Base-by-base conservation (phyloP, 495 filamentous ascomycete genomes). In the Penicilliopsis zonata region DNA sequence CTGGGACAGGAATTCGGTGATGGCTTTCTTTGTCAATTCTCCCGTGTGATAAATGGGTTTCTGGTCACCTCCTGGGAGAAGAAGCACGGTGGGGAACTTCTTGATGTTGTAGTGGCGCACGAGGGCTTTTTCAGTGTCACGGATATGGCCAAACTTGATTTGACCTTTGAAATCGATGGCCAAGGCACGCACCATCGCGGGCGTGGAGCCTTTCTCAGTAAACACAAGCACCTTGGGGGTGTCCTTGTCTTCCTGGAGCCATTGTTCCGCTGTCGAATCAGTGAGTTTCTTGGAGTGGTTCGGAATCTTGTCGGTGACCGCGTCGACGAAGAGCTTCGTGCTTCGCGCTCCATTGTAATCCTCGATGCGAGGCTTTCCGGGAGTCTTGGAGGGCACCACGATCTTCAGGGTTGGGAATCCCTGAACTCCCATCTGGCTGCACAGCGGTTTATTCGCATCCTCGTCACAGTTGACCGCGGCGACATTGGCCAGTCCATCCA, bases 371-470 rank as follows among this genome's bases (percentile, higher is more conserved):
- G 92, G 88, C 50, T 80, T 84, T 31, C 85, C 82, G 12, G 72
- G 61, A 51, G 81, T 86, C 55, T 86, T 88, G 31, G 74, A 74
- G 0, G 90, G 92, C 24, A 74, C 76, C 41, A 96, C 72, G 36
- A 94, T 88, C 69, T 99, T 99, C 34, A 99, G 65, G 1, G 90
- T 96, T 2, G 90, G 90, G 65, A 95, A 99, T 25, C 90, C 90
- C 60, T 94, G 70, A 14, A 99, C 77, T 28, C 88, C 90, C 76
- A 95, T 84, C 31, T 63, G 56, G 23, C 82, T 75, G 55, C 90
- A 99, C 44, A 96, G 71, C 3, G 68, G 64, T 57, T 96, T 96
- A 66, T 99, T 99, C 32, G 66, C 64, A 24, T 96, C 92, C 16
- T 93, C 86, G 42, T 96, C 90, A 58, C 90, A 99, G 54, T 99